Conservation (phyloP, 225 moss, liverwort and hornwort genomes). For the Physcomitrellopsis africana region DNA sequence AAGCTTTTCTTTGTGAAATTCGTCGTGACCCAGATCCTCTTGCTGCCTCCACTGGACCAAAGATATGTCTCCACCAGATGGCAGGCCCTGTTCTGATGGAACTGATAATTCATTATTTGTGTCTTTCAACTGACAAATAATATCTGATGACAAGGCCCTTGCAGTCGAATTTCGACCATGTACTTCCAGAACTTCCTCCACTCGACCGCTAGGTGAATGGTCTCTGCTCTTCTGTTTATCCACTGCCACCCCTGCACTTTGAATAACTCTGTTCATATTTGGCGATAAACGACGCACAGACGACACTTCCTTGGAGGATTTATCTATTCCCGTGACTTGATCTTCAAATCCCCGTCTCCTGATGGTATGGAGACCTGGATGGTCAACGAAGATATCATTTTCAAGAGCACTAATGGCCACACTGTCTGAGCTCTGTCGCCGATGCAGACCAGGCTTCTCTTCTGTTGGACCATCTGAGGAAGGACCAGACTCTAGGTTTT, state of each 20-base stretch:
- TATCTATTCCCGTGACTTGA: constrained; percentile 7
- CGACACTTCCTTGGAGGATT: constrained; percentile 23
- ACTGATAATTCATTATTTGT: constrained; percentile 18
- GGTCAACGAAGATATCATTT: constrained; percentile 21
- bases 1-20: constrained; percentile 19
- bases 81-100: constrained; percentile 20
- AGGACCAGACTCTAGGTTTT: constrained; percentile 26
- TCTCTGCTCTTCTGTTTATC: constrained; percentile 28
- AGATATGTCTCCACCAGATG: constrained; percentile 31
- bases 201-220: constrained; percentile 10
- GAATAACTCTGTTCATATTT: constrained; percentile 22
- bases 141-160: constrained; percentile 34
- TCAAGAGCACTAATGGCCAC: constrained; percentile 28
- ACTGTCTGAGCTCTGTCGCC: constrained; percentile 50
- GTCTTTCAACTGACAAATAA: constrained; percentile 35
- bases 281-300: constrained; percentile 12
- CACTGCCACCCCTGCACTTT: constrained; percentile 16
- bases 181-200: constrained; percentile 26
- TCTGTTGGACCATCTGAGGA: constrained; percentile 17
- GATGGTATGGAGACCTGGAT: constrained; percentile 20
- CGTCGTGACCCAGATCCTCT: constrained; percentile 26
- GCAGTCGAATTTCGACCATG: constrained; percentile 29
- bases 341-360: constrained; percentile 39
- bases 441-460: constrained; percentile 30
- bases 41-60: constrained; percentile 22